Conservation (phyloP, 2,329 filamentous ascomycete genomes). For the Cladophialophora psammophila region DNA sequence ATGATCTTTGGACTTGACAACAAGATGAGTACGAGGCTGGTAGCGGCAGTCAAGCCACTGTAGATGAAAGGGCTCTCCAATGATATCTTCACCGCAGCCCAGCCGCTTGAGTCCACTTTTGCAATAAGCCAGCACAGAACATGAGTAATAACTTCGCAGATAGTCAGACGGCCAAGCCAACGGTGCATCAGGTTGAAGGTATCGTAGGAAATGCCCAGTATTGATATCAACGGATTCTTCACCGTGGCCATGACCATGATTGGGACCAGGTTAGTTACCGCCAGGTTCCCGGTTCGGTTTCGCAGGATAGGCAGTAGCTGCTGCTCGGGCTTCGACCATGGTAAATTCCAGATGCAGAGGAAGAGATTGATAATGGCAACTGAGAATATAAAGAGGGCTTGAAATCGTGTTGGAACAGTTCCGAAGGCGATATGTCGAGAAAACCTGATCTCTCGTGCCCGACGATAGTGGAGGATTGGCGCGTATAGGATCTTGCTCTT, state of each 20-base stretch:
- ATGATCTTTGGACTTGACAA: constrained; percentile 78
- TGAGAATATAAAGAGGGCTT: constrained; percentile 51
- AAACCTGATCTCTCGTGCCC: constrained; percentile 55
- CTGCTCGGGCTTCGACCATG: constrained; percentile 47
- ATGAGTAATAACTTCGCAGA: constrained; percentile 74
- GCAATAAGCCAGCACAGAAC: constrained; percentile 77
- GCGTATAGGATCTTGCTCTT: constrained; percentile 70
- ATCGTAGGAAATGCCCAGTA: constrained; percentile 54
- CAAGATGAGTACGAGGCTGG: constrained; percentile 70
- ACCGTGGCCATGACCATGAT: constrained; percentile 52
- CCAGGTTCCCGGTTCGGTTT: constrained; percentile 53
- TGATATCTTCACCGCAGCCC: constrained; percentile 45
- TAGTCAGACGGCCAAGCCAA: constrained; percentile 77
- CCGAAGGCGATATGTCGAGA: constrained; percentile 55
- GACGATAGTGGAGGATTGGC: constrained; percentile 52
- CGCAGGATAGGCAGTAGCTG: constrained; percentile 50
- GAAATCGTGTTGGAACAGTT: constrained; percentile 56
- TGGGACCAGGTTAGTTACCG: constrained; percentile 54
- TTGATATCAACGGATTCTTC: constrained; percentile 53
- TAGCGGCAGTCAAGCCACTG: constrained; percentile 53
- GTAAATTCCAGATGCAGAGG: constrained; percentile 59
- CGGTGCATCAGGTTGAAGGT: constrained; percentile 70
- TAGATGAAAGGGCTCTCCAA: constrained; percentile 47
- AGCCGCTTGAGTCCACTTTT: constrained; percentile 58
- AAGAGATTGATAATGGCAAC: constrained; percentile 55